Base-by-base conservation (phyloP, 2,329 filamentous ascomycete genomes). In the Pyricularia sp. region DNA sequence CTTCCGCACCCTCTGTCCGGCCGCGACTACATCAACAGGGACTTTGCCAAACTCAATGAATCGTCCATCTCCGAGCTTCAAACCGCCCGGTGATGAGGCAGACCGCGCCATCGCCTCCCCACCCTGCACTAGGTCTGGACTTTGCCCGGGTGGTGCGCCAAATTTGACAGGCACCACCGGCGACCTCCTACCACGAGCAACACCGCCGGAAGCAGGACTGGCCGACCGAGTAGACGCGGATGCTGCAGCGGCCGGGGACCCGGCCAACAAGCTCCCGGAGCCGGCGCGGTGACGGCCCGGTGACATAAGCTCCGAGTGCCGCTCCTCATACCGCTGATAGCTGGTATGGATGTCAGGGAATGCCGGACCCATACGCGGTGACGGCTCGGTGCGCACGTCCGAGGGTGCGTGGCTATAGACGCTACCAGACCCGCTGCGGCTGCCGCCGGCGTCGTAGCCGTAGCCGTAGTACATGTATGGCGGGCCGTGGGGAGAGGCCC, bases 351-450 rank as follows among this genome's bases (percentile, higher is more conserved):
- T 71, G 14, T 77, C 75, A 0, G 71, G 66, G 66, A 78, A 76
- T 3, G 72, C 72, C 2, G 70, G 64, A 4, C 70, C 70, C 1
- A 79, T 72, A 3, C 76, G 75, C 0, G 81, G 81, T 10, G 80
- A 82, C 0, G 81, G 81, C 70, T 82, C 81, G 1, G 81, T 82
- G 70, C 82, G 79, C 58, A 61, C 63, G 9, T 81, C 78, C n/a
- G 81, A 71, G 30, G 80, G 81, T 2, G 80, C 77, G 3, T 75
- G 75, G 25, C 75, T 74, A 72, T 65, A 73, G 72, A 3, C 71
- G 64, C 65, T 69, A 72, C 10, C 76, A 71, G 20, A 75, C 75
- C 2, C 69, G 71, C 69, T 73, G 65, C 30, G 65, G 55, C 68
- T 59, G 36, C 69, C 71, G 50, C 67, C 69, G 68, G 10, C 67